Evolutionary conservation across 257 asterid genomes (phyloP), one percentile per base, ranked within the genome.

Genomic region (Thymus quinquecostatus): DNA sequence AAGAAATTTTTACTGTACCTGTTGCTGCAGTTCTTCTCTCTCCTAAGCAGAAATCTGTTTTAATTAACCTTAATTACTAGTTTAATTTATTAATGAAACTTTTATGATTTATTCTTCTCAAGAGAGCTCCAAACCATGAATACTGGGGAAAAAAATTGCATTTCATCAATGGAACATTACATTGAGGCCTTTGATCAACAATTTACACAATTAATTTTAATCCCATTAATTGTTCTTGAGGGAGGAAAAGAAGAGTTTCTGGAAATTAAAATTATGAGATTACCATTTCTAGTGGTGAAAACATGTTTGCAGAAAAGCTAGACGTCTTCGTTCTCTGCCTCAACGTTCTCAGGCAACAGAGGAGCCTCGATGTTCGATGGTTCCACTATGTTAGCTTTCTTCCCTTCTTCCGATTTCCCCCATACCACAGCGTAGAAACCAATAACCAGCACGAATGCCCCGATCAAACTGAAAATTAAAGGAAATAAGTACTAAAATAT

Each of bases 361-460:
- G 81, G 86, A 47, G 74, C 64, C 49, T 71, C 38, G 71, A 8
- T 8, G 69, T 36, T 69, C 9, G 79, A 68, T 12, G 77, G 54
- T 54, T 74, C 81, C 10, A 64, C 51, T 49, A 54, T 64, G 0
- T 41, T 64, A 29, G 45, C 30, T 11, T 10, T 48, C 71, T 78
- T 54, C 64, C 33, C 74, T 86, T 86, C 92, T 62, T 76, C 71
- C 28, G 87, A 69, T 72, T 82, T 86, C 12, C 89, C 89, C 92
- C 89, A 86, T 62, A 84, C 70, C 61, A 86, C 92, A 45, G 62
- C 78, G 8, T 86, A 86, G 87, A 86, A 84, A 64, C 89, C 92
- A 32, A 72, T 27, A 21, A 73, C 56, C 76, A 86, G 45, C 70
- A 84, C 86, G 50, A 71, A 28, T 33, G 89, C 89, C 44, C 89